Conservation (phyloP, 83 land plant genomes). For the Picea abies region DNA sequence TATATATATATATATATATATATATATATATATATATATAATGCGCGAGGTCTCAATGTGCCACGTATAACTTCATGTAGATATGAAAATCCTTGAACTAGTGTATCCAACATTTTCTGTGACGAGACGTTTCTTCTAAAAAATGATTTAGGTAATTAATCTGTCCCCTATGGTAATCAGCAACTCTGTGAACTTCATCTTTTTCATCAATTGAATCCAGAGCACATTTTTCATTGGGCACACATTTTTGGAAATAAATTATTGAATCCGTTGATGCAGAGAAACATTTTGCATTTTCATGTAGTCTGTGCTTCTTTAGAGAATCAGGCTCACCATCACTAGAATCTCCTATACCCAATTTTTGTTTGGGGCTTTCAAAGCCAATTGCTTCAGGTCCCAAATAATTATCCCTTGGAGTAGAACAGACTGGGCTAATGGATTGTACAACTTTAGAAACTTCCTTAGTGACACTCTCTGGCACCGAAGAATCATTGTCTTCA, state of each 20-base stretch:
- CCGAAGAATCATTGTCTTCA: slow-evolving; percentile 77
- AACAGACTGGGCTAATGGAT: not conserved
- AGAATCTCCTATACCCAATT: not conserved
- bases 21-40: too few relatives aligned
- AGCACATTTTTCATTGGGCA: not conserved
- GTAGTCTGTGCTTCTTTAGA: not conserved
- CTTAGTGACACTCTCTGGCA: slow-evolving; percentile 23
- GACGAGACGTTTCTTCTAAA: too few relatives aligned
- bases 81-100: too few relatives aligned
- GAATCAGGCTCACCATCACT: not conserved
- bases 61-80: too few relatives aligned
- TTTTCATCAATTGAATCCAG: not conserved
- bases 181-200: not conserved
- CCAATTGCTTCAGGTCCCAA: not conserved
- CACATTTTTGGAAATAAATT: not conserved
- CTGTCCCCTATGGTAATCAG: too few relatives aligned
- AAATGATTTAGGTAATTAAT: too few relatives aligned
- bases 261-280: not conserved
- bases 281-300: not conserved
- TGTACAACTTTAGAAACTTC: not conserved
- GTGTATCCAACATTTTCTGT: too few relatives aligned
- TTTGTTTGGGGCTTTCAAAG: not conserved
- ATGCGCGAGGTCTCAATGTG: too few relatives aligned
- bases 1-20: too few relatives aligned
- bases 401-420: slow-evolving; percentile 1